phyloP scores from a whole-genome alignment of 1,139 yeast species.

The Kodamaea anthophila region DNA sequence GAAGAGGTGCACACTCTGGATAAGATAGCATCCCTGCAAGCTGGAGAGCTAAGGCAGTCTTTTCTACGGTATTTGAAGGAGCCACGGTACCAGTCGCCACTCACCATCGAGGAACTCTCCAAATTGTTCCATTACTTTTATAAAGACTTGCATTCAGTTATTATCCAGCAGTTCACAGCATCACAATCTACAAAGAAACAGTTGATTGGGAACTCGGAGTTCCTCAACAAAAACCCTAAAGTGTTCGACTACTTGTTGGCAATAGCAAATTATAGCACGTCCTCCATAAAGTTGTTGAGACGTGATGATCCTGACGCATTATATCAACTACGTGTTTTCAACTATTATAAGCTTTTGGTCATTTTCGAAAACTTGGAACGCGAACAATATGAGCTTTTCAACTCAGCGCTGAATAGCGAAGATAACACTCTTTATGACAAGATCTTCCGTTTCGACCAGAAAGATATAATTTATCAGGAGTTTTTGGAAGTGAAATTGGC shows the following conservation, averaged over 20 bases:
- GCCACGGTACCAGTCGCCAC: constrained; percentile 40
- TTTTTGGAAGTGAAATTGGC: constrained; percentile 31
- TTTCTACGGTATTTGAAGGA: constrained; percentile 37
- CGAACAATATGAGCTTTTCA: constrained; percentile 29
- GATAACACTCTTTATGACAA: constrained; percentile 32
- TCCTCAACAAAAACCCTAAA: constrained; percentile 26
- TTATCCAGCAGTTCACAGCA: constrained; percentile 30
- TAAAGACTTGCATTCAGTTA: constrained; percentile 33
- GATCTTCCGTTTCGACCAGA: constrained; percentile 34
- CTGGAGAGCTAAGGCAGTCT: constrained; percentile 17
- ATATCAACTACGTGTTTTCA: constrained; percentile 36
- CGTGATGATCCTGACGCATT: constrained; percentile 34
- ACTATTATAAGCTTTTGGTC: constrained; percentile 34
- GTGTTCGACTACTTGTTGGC: constrained; percentile 38
- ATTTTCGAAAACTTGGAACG: constrained; percentile 29
- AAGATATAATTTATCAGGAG: constrained; percentile 33
- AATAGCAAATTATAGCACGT: constrained; percentile 37
- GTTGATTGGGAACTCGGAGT: constrained; percentile 26
- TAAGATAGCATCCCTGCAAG: constrained; percentile 4
- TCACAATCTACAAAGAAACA: constrained; percentile 36
- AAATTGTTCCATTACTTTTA: constrained; percentile 30
- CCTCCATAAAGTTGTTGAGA: constrained; percentile 34
- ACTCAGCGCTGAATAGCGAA: constrained; percentile 20
- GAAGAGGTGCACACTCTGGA: constrained; percentile 15
- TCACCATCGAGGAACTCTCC: constrained; percentile 31